phyloP scores from a whole-genome alignment of 768 basidiomycete species.

The Lactarius hengduanensis region DNA sequence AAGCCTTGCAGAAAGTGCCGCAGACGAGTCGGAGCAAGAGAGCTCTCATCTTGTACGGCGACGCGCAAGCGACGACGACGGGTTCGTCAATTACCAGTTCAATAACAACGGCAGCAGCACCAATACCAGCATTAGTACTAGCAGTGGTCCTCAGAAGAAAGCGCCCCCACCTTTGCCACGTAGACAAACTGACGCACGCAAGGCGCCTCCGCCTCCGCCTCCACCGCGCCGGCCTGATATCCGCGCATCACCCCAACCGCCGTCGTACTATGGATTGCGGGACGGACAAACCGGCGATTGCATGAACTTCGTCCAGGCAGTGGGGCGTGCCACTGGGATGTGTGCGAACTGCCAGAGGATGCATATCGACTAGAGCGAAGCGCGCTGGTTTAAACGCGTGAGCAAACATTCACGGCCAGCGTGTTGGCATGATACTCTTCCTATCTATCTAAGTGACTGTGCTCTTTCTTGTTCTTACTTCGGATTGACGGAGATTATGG shows the following conservation, averaged over 20 bases:
- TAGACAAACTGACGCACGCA: slow-evolving; percentile 31
- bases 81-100: slow-evolving; percentile 8
- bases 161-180: slow-evolving; percentile 30
- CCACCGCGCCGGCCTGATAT: slow-evolving; percentile 34
- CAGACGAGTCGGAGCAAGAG: slow-evolving; percentile 42
- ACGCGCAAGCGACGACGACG: slow-evolving; percentile 28
- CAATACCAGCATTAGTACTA: slow-evolving; percentile 18
- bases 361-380: slow-evolving; percentile 35
- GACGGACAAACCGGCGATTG: slow-evolving; percentile 48
- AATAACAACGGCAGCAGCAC: neutral
- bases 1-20: slow-evolving; percentile 44
- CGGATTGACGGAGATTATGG: neutral
- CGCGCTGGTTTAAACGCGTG: neutral
- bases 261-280: slow-evolving; percentile 30
- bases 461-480: neutral
- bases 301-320: slow-evolving; percentile 58
- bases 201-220: slow-evolving; percentile 35
- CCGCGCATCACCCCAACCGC: slow-evolving; percentile 19
- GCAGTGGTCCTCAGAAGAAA: slow-evolving; percentile 13
- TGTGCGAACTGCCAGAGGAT: slow-evolving; percentile 65
- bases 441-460: neutral
- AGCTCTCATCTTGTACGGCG: slow-evolving; percentile 37
- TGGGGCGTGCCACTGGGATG: slow-evolving; percentile 61
- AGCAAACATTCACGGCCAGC: neutral
- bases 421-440: neutral